Percentiles rank a stretch among this genome's conserved stretches.
These are phyloP conservation scores for Arthromyces matolae DNA, from an alignment of 768 basidiomycete genomes.

Conservation along the genomic window DNA sequence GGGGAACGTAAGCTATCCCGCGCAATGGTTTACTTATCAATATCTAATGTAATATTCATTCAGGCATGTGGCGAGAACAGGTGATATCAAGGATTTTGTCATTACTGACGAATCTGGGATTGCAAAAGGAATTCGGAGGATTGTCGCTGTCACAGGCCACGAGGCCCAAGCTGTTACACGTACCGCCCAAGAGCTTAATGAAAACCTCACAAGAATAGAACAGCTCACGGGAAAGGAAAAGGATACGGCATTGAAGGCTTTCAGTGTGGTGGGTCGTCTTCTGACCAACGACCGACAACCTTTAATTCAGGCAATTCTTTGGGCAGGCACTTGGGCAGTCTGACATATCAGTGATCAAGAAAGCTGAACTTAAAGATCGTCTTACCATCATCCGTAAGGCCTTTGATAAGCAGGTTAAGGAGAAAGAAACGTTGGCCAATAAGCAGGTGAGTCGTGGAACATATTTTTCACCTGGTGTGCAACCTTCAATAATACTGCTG, in stretches of 20 bases:
- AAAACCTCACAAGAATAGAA: slow-evolving; percentile 61
- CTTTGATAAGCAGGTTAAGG: slow-evolving; percentile 83
- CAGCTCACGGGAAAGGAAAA: slow-evolving; percentile 69
- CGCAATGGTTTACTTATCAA: too few species aligned
- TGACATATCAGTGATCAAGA: slow-evolving; percentile 83
- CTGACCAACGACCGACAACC: not conserved
- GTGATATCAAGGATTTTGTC: slow-evolving; percentile 95
- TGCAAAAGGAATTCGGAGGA: slow-evolving; percentile 94
- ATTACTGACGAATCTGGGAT: slow-evolving; percentile 96
- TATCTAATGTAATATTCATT: too few species aligned
- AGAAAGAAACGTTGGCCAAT: slow-evolving; percentile 68
- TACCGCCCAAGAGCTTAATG: slow-evolving; percentile 57
- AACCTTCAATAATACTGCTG: too few species aligned
- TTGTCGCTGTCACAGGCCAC: slow-evolving; percentile 91
- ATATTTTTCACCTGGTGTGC: not conserved
- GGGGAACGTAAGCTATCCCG: slow-evolving; percentile 78
- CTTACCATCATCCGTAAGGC: slow-evolving; percentile 71
- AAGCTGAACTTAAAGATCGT: slow-evolving; percentile 75
- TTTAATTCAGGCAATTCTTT: slow-evolving; percentile 1
- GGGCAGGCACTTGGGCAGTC: slow-evolving; percentile 84
- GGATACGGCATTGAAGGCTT: slow-evolving; percentile 82
- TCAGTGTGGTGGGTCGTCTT: slow-evolving; percentile 56
- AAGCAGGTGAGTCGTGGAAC: slow-evolving; percentile 70
- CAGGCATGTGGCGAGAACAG: slow-evolving; percentile 93
- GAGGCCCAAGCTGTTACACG: slow-evolving; percentile 84